phyloP scores from a whole-genome alignment of 164 flowering plant species.

The Brasenia schreberi region DNA sequence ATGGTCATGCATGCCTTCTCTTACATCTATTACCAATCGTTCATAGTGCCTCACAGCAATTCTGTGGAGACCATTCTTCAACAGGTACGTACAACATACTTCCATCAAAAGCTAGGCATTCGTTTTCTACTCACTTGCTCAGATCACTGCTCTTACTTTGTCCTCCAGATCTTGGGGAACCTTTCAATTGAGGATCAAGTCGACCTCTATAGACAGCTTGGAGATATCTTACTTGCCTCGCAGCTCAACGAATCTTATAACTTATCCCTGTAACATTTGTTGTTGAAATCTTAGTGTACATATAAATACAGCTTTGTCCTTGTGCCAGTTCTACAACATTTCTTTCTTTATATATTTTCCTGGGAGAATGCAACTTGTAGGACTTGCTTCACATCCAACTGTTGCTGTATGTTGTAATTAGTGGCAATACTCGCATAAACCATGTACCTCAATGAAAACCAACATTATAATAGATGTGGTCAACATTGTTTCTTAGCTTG shows the following conservation, averaged over 20 bases:
- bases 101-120: background rate
- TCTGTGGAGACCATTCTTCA: conserved; percentile 68
- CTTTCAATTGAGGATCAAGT: conserved; percentile 66
- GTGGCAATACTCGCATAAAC: too few species aligned
- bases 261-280: background rate
- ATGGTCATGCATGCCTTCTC: conserved; percentile 99
- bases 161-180: conserved; percentile 39
- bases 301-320: background rate
- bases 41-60: conserved; percentile 48
- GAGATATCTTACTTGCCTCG: conserved; percentile 3
- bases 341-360: background rate
- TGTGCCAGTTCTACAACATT: background rate
- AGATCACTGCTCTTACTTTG: background rate
- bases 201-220: conserved; percentile 49
- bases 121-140: too few species aligned
- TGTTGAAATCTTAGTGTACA: background rate
- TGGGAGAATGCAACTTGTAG: too few species aligned
- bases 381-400: too few species aligned
- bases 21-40: conserved; percentile 88
- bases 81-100: conserved; percentile 31
- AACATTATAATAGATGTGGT: too few species aligned
- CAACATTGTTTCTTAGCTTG: too few species aligned
- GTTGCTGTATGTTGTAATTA: too few species aligned
- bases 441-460: too few species aligned
- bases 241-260: background rate